Base-by-base conservation (phyloP, 495 filamentous ascomycete species). In the Xylaria castorea region DNA sequence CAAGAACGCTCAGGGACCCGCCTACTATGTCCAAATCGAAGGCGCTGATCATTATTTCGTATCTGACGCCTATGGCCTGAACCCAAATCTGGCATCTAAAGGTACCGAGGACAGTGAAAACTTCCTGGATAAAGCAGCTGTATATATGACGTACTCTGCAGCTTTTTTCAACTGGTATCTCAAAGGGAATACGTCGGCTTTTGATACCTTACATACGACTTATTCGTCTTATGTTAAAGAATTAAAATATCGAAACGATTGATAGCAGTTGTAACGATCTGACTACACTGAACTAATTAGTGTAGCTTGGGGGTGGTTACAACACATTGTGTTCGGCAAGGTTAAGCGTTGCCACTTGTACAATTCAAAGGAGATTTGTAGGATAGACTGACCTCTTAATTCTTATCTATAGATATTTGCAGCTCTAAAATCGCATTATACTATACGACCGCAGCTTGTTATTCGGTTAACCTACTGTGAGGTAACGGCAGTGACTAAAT, bases 201-300 rank as follows among this genome's bases (percentile, higher is more conserved):
- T 63, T 6, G 60, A 63, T 38, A 25, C 60, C 2, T 44, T 63
- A 25, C 60, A 40, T 27, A 6, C 42, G 36, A 63, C 36, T 25
- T 63, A 12, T 22, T 63, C 60, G n/a, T 63, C 60, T 38, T 63
- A 27, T 16, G 60, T 63, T 14, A 63, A 63, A 22, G 18, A 63
- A 2, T 22, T 40, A 22, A 42, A 63, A n/a, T 42, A 42, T 40
- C 60, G 60, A 42, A 63, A 63, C n/a, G 60, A 63, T 42, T 63
- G 34, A 63, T 42, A 5, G 36, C 1, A 30, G 11, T 5, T 27
- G 51, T 55, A 27, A 30, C 11, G 11, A 55, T 14, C 12, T 55
- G 11, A 5, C 25, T 16, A 6, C 18, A 16, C 25, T 30, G 12
- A 30, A 5, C 3, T 30, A 22, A 50, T 50, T 8, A 55, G 51